Evolutionary conservation across 345 rosid genomes (phyloP), one percentile per base, ranked within the genome.

Genomic region (Salix purpurea): DNA sequence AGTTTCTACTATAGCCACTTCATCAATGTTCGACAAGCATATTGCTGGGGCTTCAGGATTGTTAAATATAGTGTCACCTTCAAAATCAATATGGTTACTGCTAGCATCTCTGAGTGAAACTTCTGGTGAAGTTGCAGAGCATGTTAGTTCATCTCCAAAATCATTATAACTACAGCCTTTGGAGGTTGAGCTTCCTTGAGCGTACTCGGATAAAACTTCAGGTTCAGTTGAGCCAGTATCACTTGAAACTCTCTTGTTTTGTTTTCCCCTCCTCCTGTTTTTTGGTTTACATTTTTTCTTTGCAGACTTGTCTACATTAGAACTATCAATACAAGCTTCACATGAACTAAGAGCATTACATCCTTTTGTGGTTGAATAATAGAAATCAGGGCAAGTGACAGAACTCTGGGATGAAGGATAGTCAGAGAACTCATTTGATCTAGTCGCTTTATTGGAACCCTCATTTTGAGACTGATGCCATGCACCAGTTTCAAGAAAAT

Each of bases 201-300:
- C 76, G 65, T 75, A 39, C 26, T 75, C 79, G 2, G 71, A 71
- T 30, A 69, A 76, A 70, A 69, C 62, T 73, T 82, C 82, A 30
- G 81, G 76, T 44, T 64, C 82, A 1, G 70, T 67, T 11, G 75
- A 82, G 42, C 76, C 77, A 67, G 71, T 52, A 74, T 83, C 74
- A 73, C 68, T 34, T 18, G 76, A 65, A 78, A 61, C 64, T 65
- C 77, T 85, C 74, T 78, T 82, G 67, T 79, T 81, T 26, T 74
- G 83, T 75, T 76, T 84, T 74, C 83, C 84, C 76, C 82, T 88
- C 84, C 70, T 88, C 77, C 82, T 84, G 52, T 79, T 71, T 73
- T 83, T 83, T 74, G 74, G 84, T 72, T 72, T 82, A 9, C 72
- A 80, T 71, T 40, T 82, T 78, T 80, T 81, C 77, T 72, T 79